Evolutionary conservation across 352 stramenopile genomes (phyloP), one percentile per base, ranked within the genome.

Genomic region (Globisporangium cystogenes): DNA sequence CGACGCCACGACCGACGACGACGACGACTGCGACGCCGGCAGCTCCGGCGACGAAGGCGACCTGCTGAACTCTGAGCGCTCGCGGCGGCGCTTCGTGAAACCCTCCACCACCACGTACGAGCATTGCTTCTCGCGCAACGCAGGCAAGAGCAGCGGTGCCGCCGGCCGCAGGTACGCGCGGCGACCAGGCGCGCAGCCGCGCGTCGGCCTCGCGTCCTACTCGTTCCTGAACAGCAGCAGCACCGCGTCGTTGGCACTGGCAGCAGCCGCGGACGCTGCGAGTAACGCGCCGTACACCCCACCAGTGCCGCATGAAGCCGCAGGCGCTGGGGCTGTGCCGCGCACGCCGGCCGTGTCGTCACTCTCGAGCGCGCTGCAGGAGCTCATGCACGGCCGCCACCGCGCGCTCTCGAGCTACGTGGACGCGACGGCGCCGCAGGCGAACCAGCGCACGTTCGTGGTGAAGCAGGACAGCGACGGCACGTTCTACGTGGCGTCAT

Each of bases 61-160:
- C 15, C 12, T 26, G 15, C 33, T 55, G 50, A 12, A 27, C n/a
- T 51, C 46, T 35, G 21, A 45, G 14, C 61, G 66, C 3, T 46
- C 64, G 4, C 65, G 70, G 11, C 64, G 74, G 18, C 74, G 74
- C 14, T 85, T 85, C 53, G 62, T 76, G n/a, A 81, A 81, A 40
- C 49, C 74, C 10, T 64, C 60, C 4, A 57, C 72, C 23, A 85
- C 71, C 8, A 67, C 60, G 5, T 85, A 72, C 52, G 74, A 79
- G 54, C 46, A 70, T 46, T 77, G 63, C 16, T 77, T 85, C 60
- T 82, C 68, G 1, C 60, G 68, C 18, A 59, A 57, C 36, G 59
- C 54, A 14, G 16, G 18, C 20, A 48, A 23, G 16, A 39, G 48
- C 15, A 33, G 40, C 24, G 36, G 21, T 8, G n/a, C n/a, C 21